Evolutionary conservation across 805 yeast genomes (phyloP).

Genomic region (Candida schatavii): DNA sequence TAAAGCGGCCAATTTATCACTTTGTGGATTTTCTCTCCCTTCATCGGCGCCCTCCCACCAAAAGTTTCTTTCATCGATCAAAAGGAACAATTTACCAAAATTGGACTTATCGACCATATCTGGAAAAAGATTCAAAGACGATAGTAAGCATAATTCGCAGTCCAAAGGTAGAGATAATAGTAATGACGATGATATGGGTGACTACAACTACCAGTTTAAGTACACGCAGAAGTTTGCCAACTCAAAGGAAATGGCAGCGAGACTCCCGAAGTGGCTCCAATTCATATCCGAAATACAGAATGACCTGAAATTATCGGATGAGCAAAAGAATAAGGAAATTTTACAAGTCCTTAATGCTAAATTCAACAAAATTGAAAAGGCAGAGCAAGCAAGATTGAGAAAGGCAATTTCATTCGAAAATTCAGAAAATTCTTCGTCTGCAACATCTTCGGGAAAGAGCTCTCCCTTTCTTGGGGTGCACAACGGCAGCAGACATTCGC

Average conservation of each 20-base stretch:
- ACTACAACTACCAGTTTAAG: slow-evolving; percentile 21
- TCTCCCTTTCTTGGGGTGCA: slow-evolving; percentile 3
- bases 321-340: slow-evolving; percentile 16
- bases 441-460: neutral
- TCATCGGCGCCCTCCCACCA: slow-evolving; percentile 34
- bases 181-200: slow-evolving; percentile 7
- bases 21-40: slow-evolving; percentile 44
- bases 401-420: slow-evolving; percentile 22
- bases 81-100: slow-evolving; percentile 27
- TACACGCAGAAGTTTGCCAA: slow-evolving; percentile 16
- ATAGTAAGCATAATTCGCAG: slow-evolving; percentile 1
- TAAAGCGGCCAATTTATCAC: slow-evolving; percentile 4
- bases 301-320: slow-evolving; percentile 5
- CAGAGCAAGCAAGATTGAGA: slow-evolving; percentile 37
- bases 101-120: slow-evolving; percentile 16
- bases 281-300: slow-evolving; percentile 18
- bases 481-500: slow-evolving; percentile 11
- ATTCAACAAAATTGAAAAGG: slow-evolving; percentile 37
- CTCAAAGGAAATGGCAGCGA: slow-evolving; percentile 7
- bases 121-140: slow-evolving; percentile 2
- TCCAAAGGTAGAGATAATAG: neutral
- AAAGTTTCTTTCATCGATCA: slow-evolving; percentile 34
- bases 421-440: slow-evolving; percentile 2
- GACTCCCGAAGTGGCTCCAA: slow-evolving; percentile 34
- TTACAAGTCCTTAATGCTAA: slow-evolving; percentile 23